phyloP scores from a whole-genome alignment of 2,329 filamentous ascomycete species.

The Gnomoniopsis smithogilvyi region DNA sequence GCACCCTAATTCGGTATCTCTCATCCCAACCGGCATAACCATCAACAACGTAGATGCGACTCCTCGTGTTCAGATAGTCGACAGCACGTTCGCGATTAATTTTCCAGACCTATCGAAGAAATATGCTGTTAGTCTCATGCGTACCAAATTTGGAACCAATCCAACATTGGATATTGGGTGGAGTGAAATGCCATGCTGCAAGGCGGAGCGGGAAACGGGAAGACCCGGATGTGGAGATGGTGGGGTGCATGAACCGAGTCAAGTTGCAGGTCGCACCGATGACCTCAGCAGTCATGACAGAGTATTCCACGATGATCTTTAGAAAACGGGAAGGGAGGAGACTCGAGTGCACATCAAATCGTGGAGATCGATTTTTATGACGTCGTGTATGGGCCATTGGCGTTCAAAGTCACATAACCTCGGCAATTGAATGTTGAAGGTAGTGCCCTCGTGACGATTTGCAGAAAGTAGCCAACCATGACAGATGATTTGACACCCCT shows the following conservation, averaged over 20 bases:
- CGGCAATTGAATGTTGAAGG: neutral
- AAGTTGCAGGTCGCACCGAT: constrained; percentile 7
- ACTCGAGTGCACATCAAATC: neutral
- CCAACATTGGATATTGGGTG: constrained; percentile 1
- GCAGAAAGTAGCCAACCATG: too few relatives aligned
- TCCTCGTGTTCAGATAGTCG: constrained; percentile 98
- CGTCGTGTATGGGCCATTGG: neutral
- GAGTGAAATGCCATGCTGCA: constrained; percentile 13
- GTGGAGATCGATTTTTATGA: neutral
- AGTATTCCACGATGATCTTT: neutral
- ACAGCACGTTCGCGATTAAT: constrained; percentile 99
- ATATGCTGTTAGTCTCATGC: constrained; percentile 27
- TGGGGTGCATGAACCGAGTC: constrained; percentile 16
- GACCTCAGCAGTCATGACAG: constrained; percentile 16
- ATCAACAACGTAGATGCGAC: constrained; percentile 97
- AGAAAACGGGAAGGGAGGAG: neutral
- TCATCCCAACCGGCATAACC: constrained; percentile 98
- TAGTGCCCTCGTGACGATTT: neutral
- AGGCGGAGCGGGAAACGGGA: constrained; percentile 1
- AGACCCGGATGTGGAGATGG: constrained; percentile 8
- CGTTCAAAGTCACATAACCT: neutral
- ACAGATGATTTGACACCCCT: too few relatives aligned
- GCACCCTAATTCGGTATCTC: constrained; percentile 95
- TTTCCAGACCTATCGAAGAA: constrained; percentile 77
- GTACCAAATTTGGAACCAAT: neutral